phyloP scores from a whole-genome alignment of 805 yeast genomes.

The Metschnikowia rubicola region DNA sequence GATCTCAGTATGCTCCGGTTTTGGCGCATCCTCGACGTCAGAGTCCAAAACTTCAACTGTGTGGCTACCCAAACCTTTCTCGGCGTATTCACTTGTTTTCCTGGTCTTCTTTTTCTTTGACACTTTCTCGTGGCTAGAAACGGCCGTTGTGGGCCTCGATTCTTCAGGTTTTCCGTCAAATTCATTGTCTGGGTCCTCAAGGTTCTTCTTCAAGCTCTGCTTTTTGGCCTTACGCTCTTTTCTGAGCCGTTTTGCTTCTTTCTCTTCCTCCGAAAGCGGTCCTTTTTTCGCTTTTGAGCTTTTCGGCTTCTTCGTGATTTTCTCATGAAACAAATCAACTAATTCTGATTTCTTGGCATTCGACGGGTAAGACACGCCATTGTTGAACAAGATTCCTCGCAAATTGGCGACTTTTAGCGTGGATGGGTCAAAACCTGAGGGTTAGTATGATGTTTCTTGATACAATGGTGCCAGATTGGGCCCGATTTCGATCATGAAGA shows the following conservation, averaged over 20 bases:
- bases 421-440: constrained; percentile 36
- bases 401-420: constrained; percentile 65
- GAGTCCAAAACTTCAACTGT: no score
- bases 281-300: constrained; percentile 34
- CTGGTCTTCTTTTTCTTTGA: constrained; percentile 4
- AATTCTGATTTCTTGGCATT: constrained; percentile 67
- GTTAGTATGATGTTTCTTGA: constrained; percentile 9
- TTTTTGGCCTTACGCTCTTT: constrained; percentile 2
- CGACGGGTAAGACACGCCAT: constrained; percentile 59
- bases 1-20: no score
- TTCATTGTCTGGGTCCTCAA: no score
- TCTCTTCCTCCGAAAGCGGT: neutral
- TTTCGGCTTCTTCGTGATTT: constrained; percentile 41
- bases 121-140: constrained; percentile 8
- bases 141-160: neutral
- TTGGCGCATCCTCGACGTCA: no score
- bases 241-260: neutral
- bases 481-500: no score
- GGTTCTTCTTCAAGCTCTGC: neutral
- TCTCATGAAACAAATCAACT: constrained; percentile 53
- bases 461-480: no score
- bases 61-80: neutral
- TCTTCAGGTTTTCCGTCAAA: no score
- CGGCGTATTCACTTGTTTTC: constrained; percentile 2
- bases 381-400: constrained; percentile 59